Evolutionary conservation across 2,329 filamentous ascomycete species (phyloP), one percentile per base, ranked within the genome.

Genomic region (Fusarium napiforme): DNA sequence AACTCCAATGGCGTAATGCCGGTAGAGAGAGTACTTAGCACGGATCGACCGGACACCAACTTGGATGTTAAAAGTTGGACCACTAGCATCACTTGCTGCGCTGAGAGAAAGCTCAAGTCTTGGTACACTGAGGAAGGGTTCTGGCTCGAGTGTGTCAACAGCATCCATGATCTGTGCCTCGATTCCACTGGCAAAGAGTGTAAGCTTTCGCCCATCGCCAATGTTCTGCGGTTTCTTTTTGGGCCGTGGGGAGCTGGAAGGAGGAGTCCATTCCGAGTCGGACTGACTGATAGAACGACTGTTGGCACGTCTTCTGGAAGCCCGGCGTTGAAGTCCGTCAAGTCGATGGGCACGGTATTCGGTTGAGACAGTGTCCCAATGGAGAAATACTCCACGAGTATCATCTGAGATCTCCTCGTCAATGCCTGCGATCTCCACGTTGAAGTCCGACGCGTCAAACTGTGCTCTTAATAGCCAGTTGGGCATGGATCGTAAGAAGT

Each of bases 131-230:
- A 98, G 82, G 79, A 98, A 98, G 1, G 95, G 92, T 64, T 98
- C 94, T 7, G 90, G 85, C 79, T 98, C 95, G 82, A 95, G 92
- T 71, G 91, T 93, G 70, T 98, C 94, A 6, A 92, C 88, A 0
- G 93, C 93, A 80, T 99, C 96, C 53, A 98, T 92, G 55, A 98
- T 93, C 76, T 96, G 96, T 1, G 92, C 94, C 81, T 98, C 96
- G 8, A 99, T 86, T 1, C 94, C 94, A 69, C 93, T 91, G 42
- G 93, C 89, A 79, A 97, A 93, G 32, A 98, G 83, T 7, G 93
- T 91, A 34, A 99, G 84, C 37, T 94, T 91, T 67, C 96, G 89
- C 4, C 95, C 95, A 82, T 99, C 96, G 18, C 88, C 88, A 4
- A 83, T 79, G n/a, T 84, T 83, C 61, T 88, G 86, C 59, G 87